Evolutionary conservation across 352 stramenopile species (phyloP), one percentile per base, ranked within the genome.

Genomic region (Phytophthora pinifolia): DNA sequence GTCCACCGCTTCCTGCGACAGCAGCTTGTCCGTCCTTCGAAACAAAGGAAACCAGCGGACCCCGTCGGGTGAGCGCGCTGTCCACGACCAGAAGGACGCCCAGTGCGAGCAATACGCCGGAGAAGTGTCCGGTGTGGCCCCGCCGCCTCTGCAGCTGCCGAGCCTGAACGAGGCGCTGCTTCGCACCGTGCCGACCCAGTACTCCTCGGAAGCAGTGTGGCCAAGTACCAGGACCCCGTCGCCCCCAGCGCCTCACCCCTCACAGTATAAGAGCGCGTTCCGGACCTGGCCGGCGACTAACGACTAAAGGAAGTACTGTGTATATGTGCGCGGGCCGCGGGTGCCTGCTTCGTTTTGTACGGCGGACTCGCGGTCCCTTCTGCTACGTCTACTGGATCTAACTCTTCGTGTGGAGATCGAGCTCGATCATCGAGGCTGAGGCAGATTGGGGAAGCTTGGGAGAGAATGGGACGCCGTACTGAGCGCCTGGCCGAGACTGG

Each of bases 401-500:
- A 27, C 43, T 39, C 42, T 42, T 1, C 20, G 25, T 35, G 12
- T 27, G 22, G 22, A 27, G 22, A 50, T 49, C 35, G 25, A 33
- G 33, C 36, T 65, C 33, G 54, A 42, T 54, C 33, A 35, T 46
- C 22, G 3, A 54, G 10, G 20, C 35, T 41, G 42, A n/a, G 48
- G 18, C 46, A 68, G 43, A 42, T 59, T 56, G 10, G 72, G 77
- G 20, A 87, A 62, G 37, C 70, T 83, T 2, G 74, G 74, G 17
- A 60, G 47, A 15, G 72, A 79, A 32, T 66, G 65, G 14, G 63
- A 79, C 1, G 72, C 72, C 25, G 71, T 62, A 51, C 62, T 72
- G 2, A 88, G 64, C 5, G 74, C 74, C 48, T 85, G 70, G 1
- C 64, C 62, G 10, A 88, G 59, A 55, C 74, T 85, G 2, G 77